Evolutionary conservation across 169 alveolate genomes (phyloP).

Genomic region (Plasmodium knowlesi): DNA sequence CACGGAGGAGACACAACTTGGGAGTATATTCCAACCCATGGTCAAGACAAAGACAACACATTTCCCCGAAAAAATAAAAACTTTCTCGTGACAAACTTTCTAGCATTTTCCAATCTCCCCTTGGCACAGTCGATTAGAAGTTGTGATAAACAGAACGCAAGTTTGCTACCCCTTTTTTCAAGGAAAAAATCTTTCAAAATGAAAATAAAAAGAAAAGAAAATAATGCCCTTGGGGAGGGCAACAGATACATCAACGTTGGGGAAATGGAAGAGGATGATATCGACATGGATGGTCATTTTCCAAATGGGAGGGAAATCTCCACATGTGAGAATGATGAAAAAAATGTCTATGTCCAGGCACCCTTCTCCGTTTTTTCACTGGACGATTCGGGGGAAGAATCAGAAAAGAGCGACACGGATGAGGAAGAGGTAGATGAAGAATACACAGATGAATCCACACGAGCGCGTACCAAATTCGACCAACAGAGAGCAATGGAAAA

Average conservation of each 20-base stretch:
- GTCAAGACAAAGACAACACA: not conserved
- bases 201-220: conserved; percentile 48
- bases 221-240: not conserved
- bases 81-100: conserved; percentile 41
- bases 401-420: not conserved
- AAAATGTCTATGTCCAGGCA: conserved; percentile 40
- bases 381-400: conserved; percentile 2
- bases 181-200: conserved; percentile 73
- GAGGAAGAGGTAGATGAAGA: not conserved
- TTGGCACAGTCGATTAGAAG: conserved; percentile 37
- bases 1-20: not conserved
- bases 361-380: conserved; percentile 54
- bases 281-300: not conserved
- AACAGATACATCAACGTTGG: conserved; percentile 38
- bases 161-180: conserved; percentile 59
- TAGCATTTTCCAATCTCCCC: conserved; percentile 29
- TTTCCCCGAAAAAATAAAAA: not conserved
- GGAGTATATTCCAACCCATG: not conserved
- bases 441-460: not conserved
- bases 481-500: not conserved
- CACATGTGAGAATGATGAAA: not conserved
- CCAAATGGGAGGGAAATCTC: not conserved
- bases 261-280: not conserved
- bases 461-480: not conserved
- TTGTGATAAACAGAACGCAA: conserved; percentile 1